phyloP scores from a whole-genome alignment of 2,329 filamentous ascomycete species.

The Calonectria montana region DNA sequence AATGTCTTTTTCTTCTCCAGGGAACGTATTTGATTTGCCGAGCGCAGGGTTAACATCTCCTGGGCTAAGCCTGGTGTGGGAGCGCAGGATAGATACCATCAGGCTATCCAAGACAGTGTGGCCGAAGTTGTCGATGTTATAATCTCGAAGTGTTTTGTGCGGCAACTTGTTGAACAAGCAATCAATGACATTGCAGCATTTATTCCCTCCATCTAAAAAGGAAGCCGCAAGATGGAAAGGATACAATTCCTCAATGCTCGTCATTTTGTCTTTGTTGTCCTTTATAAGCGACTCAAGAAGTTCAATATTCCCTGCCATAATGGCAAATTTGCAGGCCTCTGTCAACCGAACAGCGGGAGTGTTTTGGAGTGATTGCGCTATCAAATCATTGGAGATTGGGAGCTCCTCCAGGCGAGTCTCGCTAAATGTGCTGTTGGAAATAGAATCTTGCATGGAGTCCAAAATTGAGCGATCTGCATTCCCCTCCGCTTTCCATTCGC shows the following conservation, averaged over 20 bases:
- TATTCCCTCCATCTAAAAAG: background rate
- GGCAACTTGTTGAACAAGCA: too few species aligned
- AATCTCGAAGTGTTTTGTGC: background rate
- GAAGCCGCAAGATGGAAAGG: conserved; percentile 5
- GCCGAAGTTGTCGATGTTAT: background rate
- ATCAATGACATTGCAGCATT: background rate
- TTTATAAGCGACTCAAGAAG: too few species aligned
- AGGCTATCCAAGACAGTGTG: background rate
- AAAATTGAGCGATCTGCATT: background rate
- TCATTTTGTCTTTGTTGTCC: too few species aligned
- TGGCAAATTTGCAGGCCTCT: background rate
- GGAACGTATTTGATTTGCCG: background rate
- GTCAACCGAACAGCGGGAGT: too few species aligned
- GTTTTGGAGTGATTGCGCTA: background rate
- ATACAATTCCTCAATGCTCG: background rate
- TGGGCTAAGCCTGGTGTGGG: background rate
- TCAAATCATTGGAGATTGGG: background rate
- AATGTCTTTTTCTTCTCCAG: conserved; percentile 1
- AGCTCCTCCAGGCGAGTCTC: background rate
- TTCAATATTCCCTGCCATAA: background rate
- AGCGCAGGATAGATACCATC: background rate
- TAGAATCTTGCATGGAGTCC: background rate
- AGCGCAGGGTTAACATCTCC: background rate
- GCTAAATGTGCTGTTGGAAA: background rate
- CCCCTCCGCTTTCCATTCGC: background rate